Percentiles rank a stretch among this genome's conserved stretches.
phyloP scores from a whole-genome alignment of 306 rosid genomes.

The Coriaria nepalensis region DNA sequence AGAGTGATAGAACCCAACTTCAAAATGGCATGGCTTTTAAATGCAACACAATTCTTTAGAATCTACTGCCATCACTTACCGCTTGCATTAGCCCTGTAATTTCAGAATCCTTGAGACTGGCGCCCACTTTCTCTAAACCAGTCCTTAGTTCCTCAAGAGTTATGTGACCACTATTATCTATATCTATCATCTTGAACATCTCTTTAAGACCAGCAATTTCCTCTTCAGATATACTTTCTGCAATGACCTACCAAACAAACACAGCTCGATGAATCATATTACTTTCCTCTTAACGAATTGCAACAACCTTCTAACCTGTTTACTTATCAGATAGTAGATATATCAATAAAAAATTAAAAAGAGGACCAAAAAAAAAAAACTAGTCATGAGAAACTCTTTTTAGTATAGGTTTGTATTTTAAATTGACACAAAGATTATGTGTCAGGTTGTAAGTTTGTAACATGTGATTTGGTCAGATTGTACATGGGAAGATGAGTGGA shows the following conservation, averaged over 20 bases:
- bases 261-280: conserved; percentile 17
- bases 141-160: conserved; percentile 79
- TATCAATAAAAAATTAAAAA: no score
- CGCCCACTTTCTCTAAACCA: conserved; percentile 79
- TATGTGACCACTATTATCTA: conserved; percentile 83
- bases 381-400: no score
- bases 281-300: neutral
- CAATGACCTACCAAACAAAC: conserved; percentile 53
- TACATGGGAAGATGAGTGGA: conserved; percentile 10
- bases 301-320: no score
- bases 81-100: conserved; percentile 74
- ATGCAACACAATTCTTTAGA: no score
- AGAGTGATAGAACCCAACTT: no score
- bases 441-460: neutral
- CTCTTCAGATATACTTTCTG: conserved; percentile 83
- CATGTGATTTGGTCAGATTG: conserved; percentile 4
- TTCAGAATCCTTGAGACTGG: conserved; percentile 66
- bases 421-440: neutral
- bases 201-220: conserved; percentile 89
- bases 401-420: neutral
- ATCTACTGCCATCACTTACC: conserved; percentile 29
- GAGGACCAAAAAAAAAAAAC: no score
- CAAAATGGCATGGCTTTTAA: no score
- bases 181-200: conserved; percentile 88
- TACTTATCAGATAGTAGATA: no score